A percentile compares a stretch with the other conserved stretches of the same genome.
Conservation (phyloP, 441 rosid genomes). For the Gossypium laxum region DNA sequence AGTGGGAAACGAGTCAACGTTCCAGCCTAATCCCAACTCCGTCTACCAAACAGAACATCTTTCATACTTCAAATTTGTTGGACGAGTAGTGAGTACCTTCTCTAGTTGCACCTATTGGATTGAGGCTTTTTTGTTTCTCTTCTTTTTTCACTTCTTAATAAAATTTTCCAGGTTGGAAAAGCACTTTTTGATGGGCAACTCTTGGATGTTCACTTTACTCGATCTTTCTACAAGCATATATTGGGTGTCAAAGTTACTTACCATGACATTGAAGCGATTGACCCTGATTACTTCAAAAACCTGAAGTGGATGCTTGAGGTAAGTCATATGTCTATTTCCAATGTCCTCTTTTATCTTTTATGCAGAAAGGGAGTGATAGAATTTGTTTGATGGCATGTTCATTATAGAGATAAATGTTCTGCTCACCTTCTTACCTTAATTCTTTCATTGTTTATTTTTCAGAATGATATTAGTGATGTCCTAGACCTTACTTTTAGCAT, state of each 20-base stretch:
- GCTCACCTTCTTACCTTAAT: neutral
- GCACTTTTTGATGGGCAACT: conserved; percentile 90
- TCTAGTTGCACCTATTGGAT: conserved; percentile 14
- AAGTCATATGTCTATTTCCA: conserved; percentile 1
- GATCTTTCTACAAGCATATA: conserved; percentile 94
- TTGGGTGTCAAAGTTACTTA: conserved; percentile 81
- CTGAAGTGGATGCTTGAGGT: conserved; percentile 99
- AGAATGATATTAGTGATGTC: conserved; percentile 79
- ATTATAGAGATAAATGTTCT: neutral
- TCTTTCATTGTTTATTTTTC: conserved; percentile 11
- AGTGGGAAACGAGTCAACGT: conserved; percentile 90
- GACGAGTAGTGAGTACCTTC: conserved; percentile 68
- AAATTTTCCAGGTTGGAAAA: conserved; percentile 67
- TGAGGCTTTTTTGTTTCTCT: neutral
- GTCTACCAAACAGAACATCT: conserved; percentile 92
- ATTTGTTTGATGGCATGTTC: neutral
- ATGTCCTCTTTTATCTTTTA: neutral
- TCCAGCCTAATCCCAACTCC: conserved; percentile 95
- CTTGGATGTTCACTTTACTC: conserved; percentile 90
- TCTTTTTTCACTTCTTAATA: neutral
- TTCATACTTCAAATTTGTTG: conserved; percentile 90
- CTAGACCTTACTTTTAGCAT: conserved; percentile 83
- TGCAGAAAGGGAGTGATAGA: neutral
- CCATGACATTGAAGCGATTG: conserved; percentile 92
- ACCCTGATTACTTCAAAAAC: conserved; percentile 73